Evolutionary conservation across 768 basidiomycete species (phyloP).

Genomic region (Suillus americanus): DNA sequence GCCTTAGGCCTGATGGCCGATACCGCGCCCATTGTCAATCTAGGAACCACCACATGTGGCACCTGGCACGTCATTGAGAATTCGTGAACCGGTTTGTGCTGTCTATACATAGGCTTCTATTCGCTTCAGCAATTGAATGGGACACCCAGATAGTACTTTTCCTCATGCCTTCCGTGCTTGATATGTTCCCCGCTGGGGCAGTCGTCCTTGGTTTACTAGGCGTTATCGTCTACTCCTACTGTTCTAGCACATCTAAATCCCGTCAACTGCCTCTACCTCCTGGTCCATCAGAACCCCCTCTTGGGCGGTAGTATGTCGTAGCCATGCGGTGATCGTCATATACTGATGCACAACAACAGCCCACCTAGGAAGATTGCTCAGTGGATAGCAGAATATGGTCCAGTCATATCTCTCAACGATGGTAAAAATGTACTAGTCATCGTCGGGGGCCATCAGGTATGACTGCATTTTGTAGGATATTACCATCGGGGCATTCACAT

Average conservation of each 20-base stretch:
- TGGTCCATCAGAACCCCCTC: constrained; percentile 8
- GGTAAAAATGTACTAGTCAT: constrained; percentile 8
- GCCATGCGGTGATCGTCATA: no score
- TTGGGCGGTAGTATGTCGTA: constrained; percentile 4
- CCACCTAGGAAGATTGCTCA: constrained; percentile 3
- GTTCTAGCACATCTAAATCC: neutral
- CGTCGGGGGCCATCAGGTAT: constrained; percentile 9
- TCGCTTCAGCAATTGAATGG: no score
- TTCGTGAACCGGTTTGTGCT: no score
- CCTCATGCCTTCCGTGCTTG: no score
- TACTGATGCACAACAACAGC: neutral
- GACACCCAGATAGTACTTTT: no score
- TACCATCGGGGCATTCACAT: constrained; percentile 13
- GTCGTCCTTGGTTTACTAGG: neutral
- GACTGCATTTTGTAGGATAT: constrained; percentile 11
- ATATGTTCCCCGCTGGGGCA: neutral
- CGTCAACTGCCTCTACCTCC: neutral
- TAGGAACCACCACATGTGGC: no score
- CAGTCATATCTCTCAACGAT: constrained; percentile 7
- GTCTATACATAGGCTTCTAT: no score
- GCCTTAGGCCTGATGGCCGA: no score
- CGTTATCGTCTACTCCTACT: neutral
- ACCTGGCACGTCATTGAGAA: no score
- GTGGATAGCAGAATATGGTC: constrained; percentile 12
- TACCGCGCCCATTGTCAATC: no score